phyloP scores from a whole-genome alignment of 805 yeast genomes.

The Lachancea lanzarotensis region DNA sequence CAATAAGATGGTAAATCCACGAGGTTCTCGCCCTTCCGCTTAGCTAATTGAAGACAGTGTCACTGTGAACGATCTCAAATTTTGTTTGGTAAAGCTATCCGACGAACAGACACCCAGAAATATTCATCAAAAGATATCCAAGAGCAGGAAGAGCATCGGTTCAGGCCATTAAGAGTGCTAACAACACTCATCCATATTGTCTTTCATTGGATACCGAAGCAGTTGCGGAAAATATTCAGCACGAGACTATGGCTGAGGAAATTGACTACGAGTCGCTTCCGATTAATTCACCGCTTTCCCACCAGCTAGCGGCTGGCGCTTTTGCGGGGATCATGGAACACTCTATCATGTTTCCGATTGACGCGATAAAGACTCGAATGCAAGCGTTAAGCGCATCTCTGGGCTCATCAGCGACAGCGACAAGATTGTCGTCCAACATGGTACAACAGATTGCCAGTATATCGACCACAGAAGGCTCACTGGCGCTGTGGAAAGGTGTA shows the following conservation, averaged over 20 bases:
- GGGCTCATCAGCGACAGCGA: conserved; percentile 12
- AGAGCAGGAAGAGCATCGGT: background rate
- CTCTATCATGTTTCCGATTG: conserved; percentile 93
- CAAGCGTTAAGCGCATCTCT: conserved; percentile 42
- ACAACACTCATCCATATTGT: background rate
- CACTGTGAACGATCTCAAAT: background rate
- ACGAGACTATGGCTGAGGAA: conserved; percentile 33
- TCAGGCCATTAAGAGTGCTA: too few species aligned
- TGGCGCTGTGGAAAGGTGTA: conserved; percentile 89
- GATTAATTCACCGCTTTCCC: conserved; percentile 69
- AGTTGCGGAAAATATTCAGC: background rate
- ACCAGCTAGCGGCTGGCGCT: conserved; percentile 89
- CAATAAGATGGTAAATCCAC: too few species aligned
- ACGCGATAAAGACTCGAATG: conserved; percentile 94
- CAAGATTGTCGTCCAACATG: conserved; percentile 31
- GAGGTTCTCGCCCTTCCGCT: background rate
- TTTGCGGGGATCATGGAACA: conserved; percentile 99
- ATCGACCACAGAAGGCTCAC: conserved; percentile 80
- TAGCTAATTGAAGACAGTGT: background rate
- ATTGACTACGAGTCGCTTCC: conserved; percentile 92
- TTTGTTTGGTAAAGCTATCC: background rate
- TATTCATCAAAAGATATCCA: background rate
- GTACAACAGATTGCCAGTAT: conserved; percentile 66
- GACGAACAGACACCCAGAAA: background rate
- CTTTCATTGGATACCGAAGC: background rate